These are phyloP conservation scores for Pestalotiopsis fici DNA, from an alignment of 2,329 filamentous ascomycete genomes.

Conservation along the genomic window DNA sequence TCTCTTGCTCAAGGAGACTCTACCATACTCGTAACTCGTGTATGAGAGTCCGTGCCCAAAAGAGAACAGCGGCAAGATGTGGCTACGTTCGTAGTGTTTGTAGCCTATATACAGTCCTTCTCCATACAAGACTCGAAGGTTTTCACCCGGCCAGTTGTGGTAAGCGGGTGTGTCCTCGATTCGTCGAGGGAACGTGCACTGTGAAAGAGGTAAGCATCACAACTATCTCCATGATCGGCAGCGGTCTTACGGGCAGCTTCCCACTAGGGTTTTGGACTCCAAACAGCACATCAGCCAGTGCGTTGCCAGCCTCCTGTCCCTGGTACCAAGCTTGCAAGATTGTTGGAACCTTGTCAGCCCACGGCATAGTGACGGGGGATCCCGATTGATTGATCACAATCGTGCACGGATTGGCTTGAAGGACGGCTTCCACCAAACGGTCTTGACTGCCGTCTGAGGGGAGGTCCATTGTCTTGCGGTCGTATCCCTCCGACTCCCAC, in stretches of 20 bases:
- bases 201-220: conserved; percentile 9
- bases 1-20: conserved; percentile 48
- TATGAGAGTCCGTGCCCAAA: conserved; percentile 78
- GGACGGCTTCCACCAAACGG: conserved; percentile 62
- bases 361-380: conserved; percentile 71
- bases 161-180: conserved; percentile 70
- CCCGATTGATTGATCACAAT: conserved; percentile 71
- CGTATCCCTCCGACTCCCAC: conserved; percentile 76
- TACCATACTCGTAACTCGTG: conserved; percentile 67
- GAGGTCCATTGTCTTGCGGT: conserved; percentile 62
- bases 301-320: conserved; percentile 70
- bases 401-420: conserved; percentile 64
- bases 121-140: conserved; percentile 67
- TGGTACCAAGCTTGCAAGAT: conserved; percentile 74
- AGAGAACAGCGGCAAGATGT: conserved; percentile 63
- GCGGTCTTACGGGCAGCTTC: conserved; percentile 58
- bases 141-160: conserved; percentile 74
- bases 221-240: background rate
- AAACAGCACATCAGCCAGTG: conserved; percentile 67
- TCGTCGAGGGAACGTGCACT: conserved; percentile 66
- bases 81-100: conserved; percentile 66
- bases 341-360: conserved; percentile 64
- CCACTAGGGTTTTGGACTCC: conserved; percentile 66
- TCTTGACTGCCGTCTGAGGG: conserved; percentile 60
- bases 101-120: conserved; percentile 77